Conservation (phyloP, 208 protist genomes). For the Trypanosomatidae sp. region DNA sequence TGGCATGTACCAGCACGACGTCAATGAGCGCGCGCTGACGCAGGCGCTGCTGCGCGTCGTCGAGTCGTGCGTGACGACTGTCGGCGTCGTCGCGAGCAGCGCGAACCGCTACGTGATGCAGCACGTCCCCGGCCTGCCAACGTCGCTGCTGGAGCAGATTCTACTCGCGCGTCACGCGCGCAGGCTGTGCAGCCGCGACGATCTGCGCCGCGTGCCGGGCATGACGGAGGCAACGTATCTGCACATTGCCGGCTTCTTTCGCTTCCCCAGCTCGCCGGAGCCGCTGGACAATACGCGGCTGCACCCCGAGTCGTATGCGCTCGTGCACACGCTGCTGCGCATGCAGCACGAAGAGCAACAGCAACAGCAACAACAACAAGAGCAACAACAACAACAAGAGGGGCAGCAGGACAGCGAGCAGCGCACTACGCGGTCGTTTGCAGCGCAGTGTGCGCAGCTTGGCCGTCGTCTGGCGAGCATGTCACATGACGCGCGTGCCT, state of each 20-base stretch:
- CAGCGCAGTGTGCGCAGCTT: conserved; percentile 6
- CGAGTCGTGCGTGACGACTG: conserved; percentile 58
- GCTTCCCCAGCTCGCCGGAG: conserved; percentile 77
- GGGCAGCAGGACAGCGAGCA: too few species aligned
- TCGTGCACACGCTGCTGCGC: conserved; percentile 26
- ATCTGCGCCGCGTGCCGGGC: conserved; percentile 56
- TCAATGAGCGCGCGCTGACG: conserved; percentile 46
- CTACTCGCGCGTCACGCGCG: conserved; percentile 43
- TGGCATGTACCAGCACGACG: conserved; percentile 88
- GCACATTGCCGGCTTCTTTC: conserved; percentile 78
- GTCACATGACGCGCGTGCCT: conserved; percentile 4
- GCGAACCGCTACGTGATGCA: conserved; percentile 70
- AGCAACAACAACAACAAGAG: background rate
- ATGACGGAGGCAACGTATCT: conserved; percentile 63
- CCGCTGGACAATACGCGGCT: conserved; percentile 71
- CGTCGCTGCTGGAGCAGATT: conserved; percentile 60
- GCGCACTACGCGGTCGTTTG: too few species aligned
- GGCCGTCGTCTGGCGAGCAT: conserved; percentile 5
- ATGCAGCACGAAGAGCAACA: conserved; percentile 7
- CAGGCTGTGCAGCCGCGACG: conserved; percentile 45
- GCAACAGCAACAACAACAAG: background rate
- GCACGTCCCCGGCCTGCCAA: conserved; percentile 61
- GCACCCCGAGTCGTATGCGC: conserved; percentile 70
- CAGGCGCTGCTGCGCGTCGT: conserved; percentile 40
- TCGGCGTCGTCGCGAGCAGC: conserved; percentile 68